These are phyloP conservation scores for Suillus ampliporus DNA, from an alignment of 768 basidiomycete species.

Conservation along the genomic window DNA sequence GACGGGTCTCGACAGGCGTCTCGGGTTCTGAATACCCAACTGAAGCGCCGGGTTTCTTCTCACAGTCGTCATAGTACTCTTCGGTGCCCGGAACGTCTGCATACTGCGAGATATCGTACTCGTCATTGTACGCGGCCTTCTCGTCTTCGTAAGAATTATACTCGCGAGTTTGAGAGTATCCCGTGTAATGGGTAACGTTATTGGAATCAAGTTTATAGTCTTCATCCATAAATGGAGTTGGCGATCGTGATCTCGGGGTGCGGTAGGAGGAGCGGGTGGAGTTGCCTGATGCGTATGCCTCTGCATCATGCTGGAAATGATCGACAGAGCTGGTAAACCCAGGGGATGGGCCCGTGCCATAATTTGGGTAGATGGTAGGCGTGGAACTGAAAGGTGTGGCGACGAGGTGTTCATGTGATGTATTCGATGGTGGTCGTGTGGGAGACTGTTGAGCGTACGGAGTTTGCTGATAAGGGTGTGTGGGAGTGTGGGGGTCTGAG, in stretches of 20 bases:
- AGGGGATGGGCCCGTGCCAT: constrained; percentile 33
- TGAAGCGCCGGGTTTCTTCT: constrained; percentile 31
- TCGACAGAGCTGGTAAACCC: constrained; percentile 46
- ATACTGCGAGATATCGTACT: constrained; percentile 40
- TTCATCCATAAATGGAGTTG: constrained; percentile 79
- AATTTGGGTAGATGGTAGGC: constrained; percentile 13
- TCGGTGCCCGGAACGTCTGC: constrained; percentile 29
- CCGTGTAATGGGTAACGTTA: constrained; percentile 61
- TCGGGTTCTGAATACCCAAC: constrained; percentile 49
- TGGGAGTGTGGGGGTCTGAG: constrained; percentile 34
- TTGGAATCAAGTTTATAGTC: constrained; percentile 66
- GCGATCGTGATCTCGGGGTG: constrained; percentile 72
- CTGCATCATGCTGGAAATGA: constrained; percentile 68
- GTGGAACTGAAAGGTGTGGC: constrained; percentile 32
- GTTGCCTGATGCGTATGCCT: constrained; percentile 72
- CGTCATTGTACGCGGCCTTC: constrained; percentile 27
- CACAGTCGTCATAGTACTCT: constrained; percentile 25
- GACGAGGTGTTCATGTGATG: constrained; percentile 21
- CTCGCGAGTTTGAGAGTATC: constrained; percentile 34
- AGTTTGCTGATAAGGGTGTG: constrained; percentile 32
- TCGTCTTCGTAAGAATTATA: constrained; percentile 25
- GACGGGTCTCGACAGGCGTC: constrained; percentile 66
- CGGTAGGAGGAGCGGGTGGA: constrained; percentile 53
- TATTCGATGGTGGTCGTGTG: constrained; percentile 29
- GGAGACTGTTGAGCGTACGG: constrained; percentile 47